Conservation (phyloP, 2,329 filamentous ascomycete genomes). For the Diaporthe capsici region DNA sequence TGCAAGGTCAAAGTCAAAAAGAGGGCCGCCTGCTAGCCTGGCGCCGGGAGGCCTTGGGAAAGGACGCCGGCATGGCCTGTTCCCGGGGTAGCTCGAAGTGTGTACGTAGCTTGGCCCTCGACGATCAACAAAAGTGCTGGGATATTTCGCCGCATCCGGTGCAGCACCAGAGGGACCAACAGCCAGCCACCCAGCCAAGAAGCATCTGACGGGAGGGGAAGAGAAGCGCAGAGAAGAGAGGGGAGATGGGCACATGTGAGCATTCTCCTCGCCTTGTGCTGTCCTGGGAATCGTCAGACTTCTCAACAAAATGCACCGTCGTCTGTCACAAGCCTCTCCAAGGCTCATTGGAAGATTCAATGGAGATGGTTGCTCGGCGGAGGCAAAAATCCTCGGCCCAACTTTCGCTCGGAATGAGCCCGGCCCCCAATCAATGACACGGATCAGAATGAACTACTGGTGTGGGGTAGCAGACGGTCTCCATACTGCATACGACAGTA, state of each 20-base stretch:
- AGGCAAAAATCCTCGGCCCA: conserved; percentile 25
- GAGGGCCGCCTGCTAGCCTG: conserved; percentile 13
- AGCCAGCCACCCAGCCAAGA: conserved; percentile 2
- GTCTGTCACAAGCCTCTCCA: background rate
- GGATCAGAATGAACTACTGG: background rate
- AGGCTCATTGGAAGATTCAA: background rate
- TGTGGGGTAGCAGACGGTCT: conserved; percentile 4
- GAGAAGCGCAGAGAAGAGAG: background rate
- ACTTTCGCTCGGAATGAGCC: conserved; percentile 30
- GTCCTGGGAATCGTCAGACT: background rate
- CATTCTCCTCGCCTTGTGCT: background rate
- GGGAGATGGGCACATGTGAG: background rate
- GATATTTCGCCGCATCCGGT: conserved; percentile 34
- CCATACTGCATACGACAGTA: background rate
- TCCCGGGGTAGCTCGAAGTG: conserved; percentile 24
- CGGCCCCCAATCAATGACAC: conserved; percentile 27
- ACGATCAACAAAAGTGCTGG: conserved; percentile 7
- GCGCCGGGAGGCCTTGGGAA: conserved; percentile 23
- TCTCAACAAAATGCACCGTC: conserved; percentile 21
- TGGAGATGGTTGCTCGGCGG: conserved; percentile 6
- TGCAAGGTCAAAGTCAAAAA: background rate
- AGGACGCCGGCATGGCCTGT: background rate
- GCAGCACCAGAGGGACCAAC: background rate
- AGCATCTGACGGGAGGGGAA: background rate
- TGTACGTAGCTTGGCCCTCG: conserved; percentile 7